A percentile compares a stretch with the other conserved stretches of the same genome.
Conservation (phyloP, 75 land plant species). For the Sequoiadendron giganteum region DNA sequence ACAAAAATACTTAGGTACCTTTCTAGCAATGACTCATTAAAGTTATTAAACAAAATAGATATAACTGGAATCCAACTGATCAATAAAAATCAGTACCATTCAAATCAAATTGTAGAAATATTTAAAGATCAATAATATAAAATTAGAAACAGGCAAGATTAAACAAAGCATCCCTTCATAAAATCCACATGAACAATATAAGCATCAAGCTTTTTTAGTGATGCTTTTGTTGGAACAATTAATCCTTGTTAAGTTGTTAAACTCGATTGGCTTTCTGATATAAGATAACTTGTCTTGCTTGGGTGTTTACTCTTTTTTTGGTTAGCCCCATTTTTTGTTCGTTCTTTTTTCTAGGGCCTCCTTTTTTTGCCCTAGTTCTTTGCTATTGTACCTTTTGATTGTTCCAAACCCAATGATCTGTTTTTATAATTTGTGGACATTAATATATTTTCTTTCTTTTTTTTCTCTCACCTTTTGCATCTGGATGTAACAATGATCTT, state of each 20-base stretch:
- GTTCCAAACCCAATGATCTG: too few relatives aligned
- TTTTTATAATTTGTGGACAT: too few relatives aligned
- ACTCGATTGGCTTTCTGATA: neutral
- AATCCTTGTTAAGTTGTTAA: neutral
- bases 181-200: neutral
- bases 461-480: too few relatives aligned
- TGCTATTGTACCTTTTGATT: too few relatives aligned
- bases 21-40: neutral
- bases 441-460: too few relatives aligned
- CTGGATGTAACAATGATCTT: too few relatives aligned
- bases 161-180: neutral
- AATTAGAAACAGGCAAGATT: neutral
- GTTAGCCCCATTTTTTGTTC: too few relatives aligned
- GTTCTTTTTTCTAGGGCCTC: too few relatives aligned
- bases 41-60: neutral
- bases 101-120: neutral
- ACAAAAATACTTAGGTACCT: neutral
- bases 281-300: neutral
- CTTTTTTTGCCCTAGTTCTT: too few relatives aligned
- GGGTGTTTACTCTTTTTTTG: too few relatives aligned
- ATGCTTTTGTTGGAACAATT: neutral
- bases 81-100: neutral
- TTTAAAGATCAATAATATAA: neutral
- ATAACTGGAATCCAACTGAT: neutral
- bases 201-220: neutral